Conservation (phyloP, 345 rosid genomes). For the Syzygium aqueum region DNA sequence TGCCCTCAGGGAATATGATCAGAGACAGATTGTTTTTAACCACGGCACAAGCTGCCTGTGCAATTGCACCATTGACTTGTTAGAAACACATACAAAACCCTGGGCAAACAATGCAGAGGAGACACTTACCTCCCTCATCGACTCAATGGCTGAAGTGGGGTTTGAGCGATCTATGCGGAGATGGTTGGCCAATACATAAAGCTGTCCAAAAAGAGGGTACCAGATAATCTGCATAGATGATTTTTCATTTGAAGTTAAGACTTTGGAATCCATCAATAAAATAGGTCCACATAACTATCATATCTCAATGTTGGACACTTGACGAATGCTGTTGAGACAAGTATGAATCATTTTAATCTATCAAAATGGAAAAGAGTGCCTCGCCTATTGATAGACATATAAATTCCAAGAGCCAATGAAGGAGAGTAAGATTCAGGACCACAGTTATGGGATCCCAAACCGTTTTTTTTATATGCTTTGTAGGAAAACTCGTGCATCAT, state of each 20-base stretch:
- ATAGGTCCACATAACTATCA: neutral
- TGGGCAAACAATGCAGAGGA: neutral
- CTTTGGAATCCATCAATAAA: neutral
- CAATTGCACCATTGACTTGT: neutral
- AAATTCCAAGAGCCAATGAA: neutral
- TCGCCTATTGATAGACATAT: neutral
- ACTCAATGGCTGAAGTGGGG: constrained; percentile 30
- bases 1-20: constrained; percentile 52
- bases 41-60: constrained; percentile 25
- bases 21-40: constrained; percentile 30
- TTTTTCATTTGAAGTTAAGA: neutral
- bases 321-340: neutral
- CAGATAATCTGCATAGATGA: constrained; percentile 27
- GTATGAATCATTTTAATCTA: neutral
- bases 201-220: constrained; percentile 52
- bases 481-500: neutral
- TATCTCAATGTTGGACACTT: neutral
- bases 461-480: neutral
- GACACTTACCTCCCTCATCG: constrained; percentile 35
- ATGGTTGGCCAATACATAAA: constrained; percentile 41
- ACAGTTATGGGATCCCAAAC: neutral
- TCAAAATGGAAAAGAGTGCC: neutral
- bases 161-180: constrained; percentile 49
- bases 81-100: neutral
- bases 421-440: neutral